Evolutionary conservation across 225 moss, liverwort and hornwort genomes (phyloP), one percentile per base, ranked within the genome.

Genomic region (Pseudisothecium myosuroides): DNA sequence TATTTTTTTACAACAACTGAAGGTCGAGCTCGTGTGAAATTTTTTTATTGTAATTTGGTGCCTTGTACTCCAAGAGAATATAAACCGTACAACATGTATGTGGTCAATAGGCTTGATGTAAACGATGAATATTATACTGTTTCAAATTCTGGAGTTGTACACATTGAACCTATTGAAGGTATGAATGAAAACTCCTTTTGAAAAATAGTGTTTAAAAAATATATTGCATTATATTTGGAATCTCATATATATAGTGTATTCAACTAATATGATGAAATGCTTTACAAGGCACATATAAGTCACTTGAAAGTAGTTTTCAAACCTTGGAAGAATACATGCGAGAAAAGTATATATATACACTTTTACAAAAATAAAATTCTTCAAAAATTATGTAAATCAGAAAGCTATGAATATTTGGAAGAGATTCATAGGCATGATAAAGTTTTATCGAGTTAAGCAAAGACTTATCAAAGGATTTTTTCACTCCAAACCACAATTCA

Each of bases 171-270:
- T 27, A 1, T 79, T 58, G 79, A n/a, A 56, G 56, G 79, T 79
- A n/a, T 10, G 15, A 34, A 79, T n/a, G 10, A 56, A 11, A 26
- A 26, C 10, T 37, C 11, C 11, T 24, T 24, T 78, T n/a, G 2
- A 56, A 24, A 10, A 78, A 26, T 26, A 32, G 6, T n/a, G 0
- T 58, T n/a, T 15, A 7, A 6, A 0, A n/a, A 26, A 17, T 11
- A n/a, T 24, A 58, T n/a, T n/a, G 26, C 56, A n/a, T n/a, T 16
- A 7, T 10, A 26, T 27, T 58, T 18, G 7, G 6, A 1, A 79
- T n/a, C 7, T 79, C 7, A 27, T 4, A 4, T 4, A 4, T 11
- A 26, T 17, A 26, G 56, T n/a, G 3, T 4, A n/a, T n/a, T 58
- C 4, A 17, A 56, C 27, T 79, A 39, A n/a, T 27, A 56, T 17